phyloP scores from a whole-genome alignment of 1,284 basidiomycete species.

The Melanopsichium pennsylvanicum region DNA sequence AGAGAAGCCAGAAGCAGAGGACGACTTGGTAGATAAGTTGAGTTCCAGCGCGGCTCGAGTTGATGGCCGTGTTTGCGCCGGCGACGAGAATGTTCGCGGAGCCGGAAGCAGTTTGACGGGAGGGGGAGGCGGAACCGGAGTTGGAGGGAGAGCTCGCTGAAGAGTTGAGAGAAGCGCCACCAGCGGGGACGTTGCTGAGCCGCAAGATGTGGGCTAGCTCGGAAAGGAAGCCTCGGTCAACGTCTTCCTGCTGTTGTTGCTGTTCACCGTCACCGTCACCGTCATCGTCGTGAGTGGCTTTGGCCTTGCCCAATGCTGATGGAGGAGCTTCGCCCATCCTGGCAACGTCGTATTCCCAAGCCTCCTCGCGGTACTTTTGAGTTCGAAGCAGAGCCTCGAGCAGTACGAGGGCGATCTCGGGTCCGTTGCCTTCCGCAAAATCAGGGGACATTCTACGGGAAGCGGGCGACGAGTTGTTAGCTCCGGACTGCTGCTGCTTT shows the following conservation, averaged over 20 bases:
- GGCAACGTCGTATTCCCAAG: slow-evolving; percentile 67
- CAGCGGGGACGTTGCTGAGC: slow-evolving; percentile 28
- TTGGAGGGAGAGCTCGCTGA: slow-evolving; percentile 34
- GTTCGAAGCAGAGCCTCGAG: slow-evolving; percentile 85
- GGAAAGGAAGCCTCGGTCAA: slow-evolving; percentile 47
- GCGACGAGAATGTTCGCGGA: slow-evolving; percentile 31
- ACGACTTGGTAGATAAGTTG: slow-evolving; percentile 94
- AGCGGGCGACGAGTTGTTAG: slow-evolving; percentile 20
- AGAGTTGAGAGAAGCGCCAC: slow-evolving; percentile 22
- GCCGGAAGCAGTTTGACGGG: slow-evolving; percentile 16
- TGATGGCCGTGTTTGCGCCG: slow-evolving; percentile 25
- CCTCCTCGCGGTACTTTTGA: slow-evolving; percentile 74
- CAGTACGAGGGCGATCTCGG: slow-evolving; percentile 88
- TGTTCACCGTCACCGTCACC: slow-evolving; percentile 5
- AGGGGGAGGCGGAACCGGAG: slow-evolving; percentile 42
- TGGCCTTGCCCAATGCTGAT: slow-evolving; percentile 11
- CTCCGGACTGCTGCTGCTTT: not conserved
- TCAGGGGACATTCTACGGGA: slow-evolving; percentile 38
- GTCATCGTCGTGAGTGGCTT: slow-evolving; percentile 18
- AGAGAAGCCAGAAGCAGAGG: slow-evolving; percentile 91
- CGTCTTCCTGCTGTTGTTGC: slow-evolving; percentile 15
- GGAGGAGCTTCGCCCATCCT: slow-evolving; percentile 34
- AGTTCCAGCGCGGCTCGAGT: slow-evolving; percentile 65
- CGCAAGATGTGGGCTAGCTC: slow-evolving; percentile 44
- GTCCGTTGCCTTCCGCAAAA: slow-evolving; percentile 71